These are phyloP conservation scores for Mycosphaerella sp. DNA, from an alignment of 2,329 filamentous ascomycete genomes.

Conservation along the genomic window DNA sequence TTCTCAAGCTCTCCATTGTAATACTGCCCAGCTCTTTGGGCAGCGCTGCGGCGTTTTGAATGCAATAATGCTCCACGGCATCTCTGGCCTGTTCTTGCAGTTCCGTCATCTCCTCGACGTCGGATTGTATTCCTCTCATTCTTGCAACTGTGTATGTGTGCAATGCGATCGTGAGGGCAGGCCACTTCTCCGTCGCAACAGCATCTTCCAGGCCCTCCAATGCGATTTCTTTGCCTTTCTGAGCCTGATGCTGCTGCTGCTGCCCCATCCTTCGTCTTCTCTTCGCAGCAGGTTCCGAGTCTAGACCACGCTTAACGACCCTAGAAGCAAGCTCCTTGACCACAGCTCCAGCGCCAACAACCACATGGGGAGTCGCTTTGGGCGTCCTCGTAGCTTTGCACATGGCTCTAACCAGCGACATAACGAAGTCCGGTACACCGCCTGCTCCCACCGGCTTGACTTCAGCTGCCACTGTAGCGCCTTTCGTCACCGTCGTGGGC, in stretches of 20 bases:
- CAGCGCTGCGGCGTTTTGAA: constrained; percentile 2
- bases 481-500: constrained; percentile 8
- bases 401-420: constrained; percentile 50
- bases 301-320: neutral
- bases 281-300: constrained; percentile 5
- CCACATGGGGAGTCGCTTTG: constrained; percentile 21
- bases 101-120: constrained; percentile 2
- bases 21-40: constrained; percentile 7
- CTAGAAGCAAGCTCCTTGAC: constrained; percentile 7
- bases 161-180: constrained; percentile 17
- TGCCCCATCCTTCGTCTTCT: constrained; percentile 7
- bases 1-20: constrained; percentile 3
- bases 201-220: constrained; percentile 1
- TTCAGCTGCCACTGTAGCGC: neutral
- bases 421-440: constrained; percentile 12
- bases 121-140: constrained; percentile 10
- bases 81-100: constrained; percentile 9
- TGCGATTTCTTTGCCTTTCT: constrained; percentile 4
- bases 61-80: constrained; percentile 5
- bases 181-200: constrained; percentile 15
- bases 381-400: constrained; percentile 20
- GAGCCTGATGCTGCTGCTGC: constrained; percentile 13
- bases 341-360: constrained; percentile 13
- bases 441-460: neutral
- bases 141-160: constrained; percentile 12